Base-by-base conservation (phyloP, 2,329 filamentous ascomycete species). In the Colletotrichum tropicale region DNA sequence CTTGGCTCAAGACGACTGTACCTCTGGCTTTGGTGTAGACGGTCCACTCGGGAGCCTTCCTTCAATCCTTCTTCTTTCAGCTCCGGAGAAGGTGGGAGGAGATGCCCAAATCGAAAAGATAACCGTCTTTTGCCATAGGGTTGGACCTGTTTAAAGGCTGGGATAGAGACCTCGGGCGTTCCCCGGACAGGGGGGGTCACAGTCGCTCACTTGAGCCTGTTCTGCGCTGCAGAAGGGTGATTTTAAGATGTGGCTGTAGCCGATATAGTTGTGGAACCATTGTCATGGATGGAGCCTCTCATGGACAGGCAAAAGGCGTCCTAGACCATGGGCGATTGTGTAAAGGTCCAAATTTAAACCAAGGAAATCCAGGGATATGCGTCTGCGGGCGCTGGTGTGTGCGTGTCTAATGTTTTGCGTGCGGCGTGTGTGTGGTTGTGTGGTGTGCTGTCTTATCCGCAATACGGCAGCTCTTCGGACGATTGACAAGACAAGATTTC, bases 191-290 rank as follows among this genome's bases (percentile, higher is more conserved):
- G 67, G 73, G 58, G 66, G 38, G 15, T 30, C 26, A 21, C 28
- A 21, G 18, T 48, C 48, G 43, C 69, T 67, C 55, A 48, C 62
- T 73, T 34, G 18, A 48, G 69, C 69, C n/a, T 21, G 43, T 60
- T 43, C 32, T 21, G 43, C 32, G 48, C 56, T 36, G 34, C 28
- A n/a, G 43, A 68, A 58, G 43, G 60, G 56, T 36, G 64, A 60
- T 69, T 68, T 73, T 64, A 36, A 65, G 64, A 73, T 76, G 74
- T 73, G 70, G 64, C 70, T 34, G 70, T 69, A 74, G 74, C 74
- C 70, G 74, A 73, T 60, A 65, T 64, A 64, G 56, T 68, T n/a
- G 74, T 75, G 70, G 74, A 55, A 38, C 70, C 64, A 36, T 48
- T 43, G 69, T 48, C 62, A 72, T 72, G 69, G 73, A 56, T 71